Base-by-base conservation (phyloP, 2,329 filamentous ascomycete species). In the Iodosphaeria phyllophila region DNA sequence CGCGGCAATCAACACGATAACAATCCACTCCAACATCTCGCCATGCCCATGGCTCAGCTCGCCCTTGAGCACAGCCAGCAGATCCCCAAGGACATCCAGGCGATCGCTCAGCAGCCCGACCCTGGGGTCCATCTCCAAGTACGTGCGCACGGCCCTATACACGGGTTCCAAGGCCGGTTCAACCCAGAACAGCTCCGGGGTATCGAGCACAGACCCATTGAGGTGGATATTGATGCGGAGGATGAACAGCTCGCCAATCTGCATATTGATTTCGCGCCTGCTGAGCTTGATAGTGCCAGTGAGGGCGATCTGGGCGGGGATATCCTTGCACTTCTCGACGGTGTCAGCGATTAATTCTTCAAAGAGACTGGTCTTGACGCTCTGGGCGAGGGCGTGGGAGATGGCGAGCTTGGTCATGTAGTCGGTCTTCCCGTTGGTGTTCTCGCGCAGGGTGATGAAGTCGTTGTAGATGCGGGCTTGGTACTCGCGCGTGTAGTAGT, bases 391-490 rank as follows among this genome's bases (percentile, higher is more conserved):
- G 3, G 89, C 89, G 54, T 98, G 89, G 10, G 82, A 92, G 44
- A 95, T 95, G 28, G 86, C 83, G 18, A 95, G 60, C 54, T 95
- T 95, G 37, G 77, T 91, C 89, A 95, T 95, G 55, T 95, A 92
- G 50, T 92, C 92, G 42, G 74, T 74, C 52, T 92, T 92, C 41
- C 95, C 86, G 50, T 92, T 92, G 42, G 74, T 74, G 52, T 92
- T 92, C 41, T 95, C 86, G 24, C 84, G 66, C 31, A 98, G 53
- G 3, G 80, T 89, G 50, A 98, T 98, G 41, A 98, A 98, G 51
- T 98, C 89, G 51, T 98, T 98, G 64, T 98, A 98, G 48, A 98
- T 98, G 25, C 89, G 75, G 13, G 89, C 82, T 52, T 98, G 91
- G 47, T 98, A 98, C 46, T 95, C 86, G 40, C 78, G 69, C 3